Percentiles rank a stretch among this genome's conserved stretches.
Evolutionary conservation across 2,329 filamentous ascomycete species (phyloP).

Genomic region (Pseudocercospora crystallina): DNA sequence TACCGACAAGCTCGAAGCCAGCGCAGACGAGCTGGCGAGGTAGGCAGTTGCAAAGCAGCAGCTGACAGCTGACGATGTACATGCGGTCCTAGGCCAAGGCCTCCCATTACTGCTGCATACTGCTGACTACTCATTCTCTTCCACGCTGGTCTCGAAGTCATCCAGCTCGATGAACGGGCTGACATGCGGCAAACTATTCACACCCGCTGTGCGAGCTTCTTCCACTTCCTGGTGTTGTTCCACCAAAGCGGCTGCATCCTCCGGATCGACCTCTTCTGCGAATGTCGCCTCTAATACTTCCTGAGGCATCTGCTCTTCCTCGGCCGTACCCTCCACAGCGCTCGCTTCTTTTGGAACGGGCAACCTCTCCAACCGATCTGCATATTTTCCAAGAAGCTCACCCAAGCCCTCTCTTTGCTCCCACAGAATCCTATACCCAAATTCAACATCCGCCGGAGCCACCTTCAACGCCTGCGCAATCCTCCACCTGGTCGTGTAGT

Average conservation of each 20-base stretch:
- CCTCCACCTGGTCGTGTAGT: neutral
- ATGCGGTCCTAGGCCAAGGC: too few relatives aligned
- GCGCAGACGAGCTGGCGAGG: too few relatives aligned
- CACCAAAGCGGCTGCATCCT: neutral
- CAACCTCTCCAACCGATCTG: slow-evolving; percentile 5
- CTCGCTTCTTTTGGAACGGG: slow-evolving; percentile 3
- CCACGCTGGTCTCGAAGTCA: slow-evolving; percentile 20
- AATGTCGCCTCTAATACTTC: neutral
- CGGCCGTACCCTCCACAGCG: neutral
- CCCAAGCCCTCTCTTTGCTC: slow-evolving; percentile 10
- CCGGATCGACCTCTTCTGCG: neutral
- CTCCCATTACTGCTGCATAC: neutral
- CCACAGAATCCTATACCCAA: slow-evolving; percentile 18
- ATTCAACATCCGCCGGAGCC: slow-evolving; percentile 9
- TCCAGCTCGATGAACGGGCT: slow-evolving; percentile 14
- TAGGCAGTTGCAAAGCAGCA: too few relatives aligned
- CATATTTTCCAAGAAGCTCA: slow-evolving; percentile 16
- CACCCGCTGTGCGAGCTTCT: neutral
- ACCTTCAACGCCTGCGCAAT: slow-evolving; percentile 12
- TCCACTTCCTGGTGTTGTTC: neutral
- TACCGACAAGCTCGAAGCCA: too few relatives aligned
- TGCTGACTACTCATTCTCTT: slow-evolving; percentile 16
- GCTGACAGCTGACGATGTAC: too few relatives aligned
- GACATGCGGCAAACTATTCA: neutral
- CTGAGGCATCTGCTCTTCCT: neutral